phyloP scores from a whole-genome alignment of 2,329 filamentous ascomycete species.

The Fusarium pilosicola region DNA sequence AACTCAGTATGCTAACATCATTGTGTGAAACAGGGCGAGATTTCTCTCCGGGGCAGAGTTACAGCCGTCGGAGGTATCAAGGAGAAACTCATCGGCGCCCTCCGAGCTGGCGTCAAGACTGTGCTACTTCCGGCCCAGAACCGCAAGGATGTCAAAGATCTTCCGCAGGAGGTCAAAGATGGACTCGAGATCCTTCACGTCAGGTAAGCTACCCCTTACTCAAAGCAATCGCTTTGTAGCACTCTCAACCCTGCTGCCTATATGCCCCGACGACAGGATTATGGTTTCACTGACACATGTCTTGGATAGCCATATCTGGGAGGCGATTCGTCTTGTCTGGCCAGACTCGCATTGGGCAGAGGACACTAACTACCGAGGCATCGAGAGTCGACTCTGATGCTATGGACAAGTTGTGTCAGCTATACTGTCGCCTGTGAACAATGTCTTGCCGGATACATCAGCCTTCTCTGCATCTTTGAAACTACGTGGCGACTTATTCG shows the following conservation, averaged over 20 bases:
- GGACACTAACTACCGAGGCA: slow-evolving; percentile 71
- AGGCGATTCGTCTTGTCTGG: slow-evolving; percentile 91
- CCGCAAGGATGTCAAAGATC: slow-evolving; percentile 89
- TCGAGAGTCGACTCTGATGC: slow-evolving; percentile 81
- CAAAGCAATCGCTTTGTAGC: slow-evolving; percentile 40
- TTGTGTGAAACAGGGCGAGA: slow-evolving; percentile 64
- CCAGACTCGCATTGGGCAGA: slow-evolving; percentile 87
- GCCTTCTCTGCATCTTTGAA: slow-evolving; percentile 34
- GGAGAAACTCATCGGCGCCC: slow-evolving; percentile 95
- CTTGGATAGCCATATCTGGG: slow-evolving; percentile 82
- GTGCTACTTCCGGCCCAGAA: slow-evolving; percentile 90
- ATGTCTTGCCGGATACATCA: slow-evolving; percentile 26
- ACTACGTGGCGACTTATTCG: slow-evolving; percentile 27
- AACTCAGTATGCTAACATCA: slow-evolving; percentile 39
- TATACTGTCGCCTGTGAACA: neutral
- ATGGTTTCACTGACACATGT: slow-evolving; percentile 46
- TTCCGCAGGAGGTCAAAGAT: slow-evolving; percentile 88
- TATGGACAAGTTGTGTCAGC: neutral
- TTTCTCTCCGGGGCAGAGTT: slow-evolving; percentile 86
- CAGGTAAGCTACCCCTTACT: slow-evolving; percentile 70
- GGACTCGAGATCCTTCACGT: slow-evolving; percentile 91
- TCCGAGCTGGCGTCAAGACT: slow-evolving; percentile 93
- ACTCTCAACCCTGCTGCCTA: slow-evolving; percentile 30
- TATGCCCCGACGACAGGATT: slow-evolving; percentile 30
- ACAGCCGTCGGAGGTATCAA: slow-evolving; percentile 98